Evolutionary conservation across 495 filamentous ascomycete genomes (phyloP).

Genomic region (Podospora didyma): DNA sequence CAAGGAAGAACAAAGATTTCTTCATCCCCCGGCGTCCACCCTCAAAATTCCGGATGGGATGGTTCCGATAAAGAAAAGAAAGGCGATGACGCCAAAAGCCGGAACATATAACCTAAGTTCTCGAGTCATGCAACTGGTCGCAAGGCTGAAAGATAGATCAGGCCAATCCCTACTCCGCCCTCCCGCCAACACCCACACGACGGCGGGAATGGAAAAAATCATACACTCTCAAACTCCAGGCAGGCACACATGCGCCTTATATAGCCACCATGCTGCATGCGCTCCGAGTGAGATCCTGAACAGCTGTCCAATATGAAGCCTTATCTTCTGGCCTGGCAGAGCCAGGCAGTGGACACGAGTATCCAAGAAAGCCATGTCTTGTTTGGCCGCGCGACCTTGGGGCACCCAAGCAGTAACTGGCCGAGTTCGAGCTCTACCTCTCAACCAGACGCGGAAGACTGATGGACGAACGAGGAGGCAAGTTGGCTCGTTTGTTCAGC

Average conservation of each 20-base stretch:
- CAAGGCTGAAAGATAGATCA: background rate
- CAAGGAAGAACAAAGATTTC: background rate
- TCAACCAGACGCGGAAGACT: no score
- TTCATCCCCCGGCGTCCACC: background rate
- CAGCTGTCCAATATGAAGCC: conserved; percentile 23
- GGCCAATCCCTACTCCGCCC: background rate
- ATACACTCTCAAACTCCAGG: conserved; percentile 4
- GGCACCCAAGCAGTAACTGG: background rate
- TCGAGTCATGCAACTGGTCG: background rate
- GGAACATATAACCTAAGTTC: background rate
- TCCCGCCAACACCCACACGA: background rate
- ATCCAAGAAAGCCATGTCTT: conserved; percentile 26
- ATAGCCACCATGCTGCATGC: conserved; percentile 7
- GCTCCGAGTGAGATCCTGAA: conserved; percentile 22
- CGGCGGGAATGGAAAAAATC: conserved; percentile 3
- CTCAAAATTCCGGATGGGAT: background rate
- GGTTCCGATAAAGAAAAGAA: conserved; percentile 3
- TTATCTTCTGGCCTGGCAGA: conserved; percentile 9
- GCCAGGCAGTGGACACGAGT: conserved; percentile 8
- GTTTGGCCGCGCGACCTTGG: background rate
- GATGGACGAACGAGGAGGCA: no score
- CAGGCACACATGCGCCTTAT: background rate
- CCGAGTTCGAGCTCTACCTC: background rate
- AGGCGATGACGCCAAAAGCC: conserved; percentile 8
- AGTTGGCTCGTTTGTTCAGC: conserved; percentile 24